phyloP scores from a whole-genome alignment of 2,329 filamentous ascomycete genomes.

The Mariannaea sp. region DNA sequence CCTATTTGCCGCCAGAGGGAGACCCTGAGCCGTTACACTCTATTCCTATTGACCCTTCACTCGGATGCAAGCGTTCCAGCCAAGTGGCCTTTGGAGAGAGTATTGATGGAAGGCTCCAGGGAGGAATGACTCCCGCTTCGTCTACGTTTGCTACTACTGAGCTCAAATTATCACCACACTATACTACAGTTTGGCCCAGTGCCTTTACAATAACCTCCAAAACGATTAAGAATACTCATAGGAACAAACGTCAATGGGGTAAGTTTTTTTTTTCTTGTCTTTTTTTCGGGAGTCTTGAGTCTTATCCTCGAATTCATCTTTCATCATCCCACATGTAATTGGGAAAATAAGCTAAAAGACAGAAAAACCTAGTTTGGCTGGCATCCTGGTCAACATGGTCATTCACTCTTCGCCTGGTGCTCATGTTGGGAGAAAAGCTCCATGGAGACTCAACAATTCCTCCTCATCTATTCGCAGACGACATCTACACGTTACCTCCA shows the following conservation, averaged over 20 bases:
- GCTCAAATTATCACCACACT: slow-evolving; percentile 12
- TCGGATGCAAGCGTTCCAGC: slow-evolving; percentile 16
- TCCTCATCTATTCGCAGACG: slow-evolving; percentile 31
- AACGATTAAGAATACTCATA: slow-evolving; percentile 37
- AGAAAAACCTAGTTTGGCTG: slow-evolving; percentile 33
- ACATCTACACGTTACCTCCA: slow-evolving; percentile 39
- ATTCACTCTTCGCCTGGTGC: slow-evolving; percentile 40
- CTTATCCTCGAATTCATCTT: slow-evolving; percentile 1
- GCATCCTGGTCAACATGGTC: slow-evolving; percentile 44
- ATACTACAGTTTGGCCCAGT: slow-evolving; percentile 38
- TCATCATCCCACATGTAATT: too few species aligned
- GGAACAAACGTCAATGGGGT: slow-evolving; percentile 45
- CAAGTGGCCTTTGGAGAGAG: slow-evolving; percentile 26
- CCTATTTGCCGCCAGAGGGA: slow-evolving; percentile 15
- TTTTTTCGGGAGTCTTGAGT: too few species aligned
- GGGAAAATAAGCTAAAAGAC: too few species aligned
- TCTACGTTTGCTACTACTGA: too few species aligned
- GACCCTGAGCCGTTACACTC: too few species aligned
- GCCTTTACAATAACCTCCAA: slow-evolving; percentile 38
- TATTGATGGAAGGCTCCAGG: background rate
- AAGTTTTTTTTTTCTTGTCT: slow-evolving; percentile 17
- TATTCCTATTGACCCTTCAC: slow-evolving; percentile 5
- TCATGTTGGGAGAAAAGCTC: slow-evolving; percentile 40
- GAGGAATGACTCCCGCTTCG: too few species aligned
- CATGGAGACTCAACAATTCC: slow-evolving; percentile 29